Percentiles rank a stretch among this genome's conserved stretches.
Conservation (phyloP, 1,284 basidiomycete species). For the Butyriboletus appendiculatus region DNA sequence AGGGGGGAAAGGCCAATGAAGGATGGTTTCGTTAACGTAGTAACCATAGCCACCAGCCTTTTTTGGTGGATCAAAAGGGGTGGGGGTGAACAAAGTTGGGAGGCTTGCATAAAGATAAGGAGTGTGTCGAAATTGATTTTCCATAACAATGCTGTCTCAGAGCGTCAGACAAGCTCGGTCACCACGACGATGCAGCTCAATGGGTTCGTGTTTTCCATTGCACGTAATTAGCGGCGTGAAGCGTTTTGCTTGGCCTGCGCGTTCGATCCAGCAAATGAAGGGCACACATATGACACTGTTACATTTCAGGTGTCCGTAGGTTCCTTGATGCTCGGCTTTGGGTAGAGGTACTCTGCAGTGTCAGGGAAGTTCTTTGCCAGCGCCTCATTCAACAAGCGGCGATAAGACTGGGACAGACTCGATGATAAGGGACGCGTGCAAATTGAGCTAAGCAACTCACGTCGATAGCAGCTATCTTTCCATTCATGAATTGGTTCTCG, state of each 20-base stretch:
- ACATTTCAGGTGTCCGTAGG: conserved; percentile 9
- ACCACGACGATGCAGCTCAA: conserved; percentile 1
- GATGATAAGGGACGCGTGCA: background rate
- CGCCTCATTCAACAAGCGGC: conserved; percentile 34
- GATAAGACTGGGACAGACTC: conserved; percentile 31
- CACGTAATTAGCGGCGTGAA: conserved; percentile 10
- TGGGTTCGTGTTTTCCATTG: background rate
- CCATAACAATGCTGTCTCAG: conserved; percentile 13
- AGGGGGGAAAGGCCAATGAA: conserved; percentile 6
- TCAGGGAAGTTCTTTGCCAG: conserved; percentile 36
- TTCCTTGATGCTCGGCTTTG: conserved; percentile 14
- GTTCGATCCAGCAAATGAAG: conserved; percentile 6
- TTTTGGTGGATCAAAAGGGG: conserved; percentile 23
- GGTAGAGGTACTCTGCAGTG: conserved; percentile 28
- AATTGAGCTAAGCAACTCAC: conserved; percentile 42
- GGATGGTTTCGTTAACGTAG: conserved; percentile 20
- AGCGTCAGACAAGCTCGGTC: background rate
- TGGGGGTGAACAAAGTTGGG: conserved; percentile 12
- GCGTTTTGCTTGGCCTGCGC: background rate
- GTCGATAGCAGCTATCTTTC: conserved; percentile 76
- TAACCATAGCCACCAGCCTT: conserved; percentile 9
- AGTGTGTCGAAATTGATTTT: conserved; percentile 14
- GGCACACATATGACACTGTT: background rate
- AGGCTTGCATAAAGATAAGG: conserved; percentile 26
- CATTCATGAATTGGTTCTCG: conserved; percentile 88